These are phyloP conservation scores for Chaetoceros muelleri DNA, from an alignment of 108 stramenopile species.

Conservation along the genomic window DNA sequence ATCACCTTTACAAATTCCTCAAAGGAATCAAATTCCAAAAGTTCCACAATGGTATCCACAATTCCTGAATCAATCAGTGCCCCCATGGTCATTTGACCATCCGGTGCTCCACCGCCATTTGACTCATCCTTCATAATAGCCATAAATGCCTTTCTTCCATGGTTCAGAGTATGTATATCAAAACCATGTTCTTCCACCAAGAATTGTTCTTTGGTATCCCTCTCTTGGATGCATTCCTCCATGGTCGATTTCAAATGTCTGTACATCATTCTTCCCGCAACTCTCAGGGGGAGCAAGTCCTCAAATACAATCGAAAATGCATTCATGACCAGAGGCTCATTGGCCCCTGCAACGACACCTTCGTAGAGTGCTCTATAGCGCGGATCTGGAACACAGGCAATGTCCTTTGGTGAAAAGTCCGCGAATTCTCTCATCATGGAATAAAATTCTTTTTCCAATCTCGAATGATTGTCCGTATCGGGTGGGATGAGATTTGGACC, in stretches of 20 bases:
- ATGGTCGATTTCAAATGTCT: slow-evolving; percentile 33
- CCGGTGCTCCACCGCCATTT: background rate
- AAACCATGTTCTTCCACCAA: slow-evolving; percentile 22
- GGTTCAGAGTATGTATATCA: slow-evolving; percentile 9
- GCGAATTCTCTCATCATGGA: slow-evolving; percentile 24
- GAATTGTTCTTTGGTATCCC: slow-evolving; percentile 16
- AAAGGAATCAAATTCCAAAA: slow-evolving; percentile 11
- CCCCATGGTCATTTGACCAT: slow-evolving; percentile 12
- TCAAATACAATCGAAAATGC: slow-evolving; percentile 75
- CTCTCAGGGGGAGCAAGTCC: slow-evolving; percentile 59
- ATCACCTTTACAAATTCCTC: slow-evolving; percentile 10
- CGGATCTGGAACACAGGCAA: slow-evolving; percentile 20
- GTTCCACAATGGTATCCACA: slow-evolving; percentile 6
- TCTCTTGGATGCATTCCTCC: slow-evolving; percentile 24
- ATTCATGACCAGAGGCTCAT: slow-evolving; percentile 49
- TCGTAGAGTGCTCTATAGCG: slow-evolving; percentile 42
- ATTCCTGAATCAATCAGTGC: slow-evolving; percentile 17
- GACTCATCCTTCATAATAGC: slow-evolving; percentile 6
- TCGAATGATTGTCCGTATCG: slow-evolving; percentile 4
- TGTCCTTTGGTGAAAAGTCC: slow-evolving; percentile 16
- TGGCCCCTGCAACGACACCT: slow-evolving; percentile 50
- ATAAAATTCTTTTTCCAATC: slow-evolving; percentile 36
- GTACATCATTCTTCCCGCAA: slow-evolving; percentile 60
- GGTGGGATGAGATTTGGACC: background rate
- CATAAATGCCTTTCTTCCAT: slow-evolving; percentile 6